Evolutionary conservation across 257 asterid species (phyloP).

Genomic region (Nicotiana sylvestris): DNA sequence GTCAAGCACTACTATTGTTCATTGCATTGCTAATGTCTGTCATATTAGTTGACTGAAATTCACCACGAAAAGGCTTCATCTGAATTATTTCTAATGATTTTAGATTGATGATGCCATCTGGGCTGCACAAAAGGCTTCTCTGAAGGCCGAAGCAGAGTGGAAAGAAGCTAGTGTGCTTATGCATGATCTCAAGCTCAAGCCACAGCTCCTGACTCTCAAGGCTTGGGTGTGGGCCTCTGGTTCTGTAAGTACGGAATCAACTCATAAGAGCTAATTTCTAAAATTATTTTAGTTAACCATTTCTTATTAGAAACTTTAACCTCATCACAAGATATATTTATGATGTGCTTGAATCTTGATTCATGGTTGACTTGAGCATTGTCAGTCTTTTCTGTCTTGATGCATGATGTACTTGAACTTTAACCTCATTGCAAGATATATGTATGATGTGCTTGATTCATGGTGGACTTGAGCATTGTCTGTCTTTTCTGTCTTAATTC

Average conservation of each 20-base stretch:
- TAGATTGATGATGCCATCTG: constrained; percentile 89
- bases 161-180: constrained; percentile 47
- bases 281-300: not conserved
- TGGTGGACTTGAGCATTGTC: too few relatives aligned
- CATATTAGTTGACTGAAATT: not conserved
- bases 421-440: too few relatives aligned
- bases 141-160: constrained; percentile 62
- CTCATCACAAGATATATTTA: not conserved
- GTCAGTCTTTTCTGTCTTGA: not conserved
- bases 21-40: not conserved
- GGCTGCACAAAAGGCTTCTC: constrained; percentile 71
- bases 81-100: constrained; percentile 25
- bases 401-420: too few relatives aligned
- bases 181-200: constrained; percentile 57
- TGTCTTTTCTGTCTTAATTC: too few relatives aligned
- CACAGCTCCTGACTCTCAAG: constrained; percentile 41
- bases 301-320: not conserved
- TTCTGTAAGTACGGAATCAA: constrained; percentile 49
- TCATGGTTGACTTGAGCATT: not conserved
- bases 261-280: not conserved
- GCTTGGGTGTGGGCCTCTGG: constrained; percentile 97
- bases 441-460: too few relatives aligned
- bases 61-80: constrained; percentile 13
- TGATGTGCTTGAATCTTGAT: not conserved
- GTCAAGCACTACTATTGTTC: not conserved